A percentile compares a stretch with the other conserved stretches of the same genome.
Evolutionary conservation across 805 yeast genomes (phyloP).

Genomic region (Candida broadrunensis): DNA sequence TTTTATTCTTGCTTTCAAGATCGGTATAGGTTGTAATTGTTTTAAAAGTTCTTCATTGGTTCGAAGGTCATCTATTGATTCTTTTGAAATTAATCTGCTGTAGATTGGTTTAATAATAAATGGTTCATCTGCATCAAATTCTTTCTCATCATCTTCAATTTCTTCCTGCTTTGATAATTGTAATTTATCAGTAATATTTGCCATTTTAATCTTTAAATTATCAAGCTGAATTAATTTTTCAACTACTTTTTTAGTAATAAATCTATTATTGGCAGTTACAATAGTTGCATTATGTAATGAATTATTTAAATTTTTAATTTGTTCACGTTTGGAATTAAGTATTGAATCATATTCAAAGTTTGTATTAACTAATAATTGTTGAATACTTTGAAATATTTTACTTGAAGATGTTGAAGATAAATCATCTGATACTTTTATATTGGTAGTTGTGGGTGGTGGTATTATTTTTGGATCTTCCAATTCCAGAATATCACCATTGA

Average conservation of each 20-base stretch:
- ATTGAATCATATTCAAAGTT: slow-evolving; percentile 38
- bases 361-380: slow-evolving; percentile 33
- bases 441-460: background rate
- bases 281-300: slow-evolving; percentile 39
- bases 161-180: slow-evolving; percentile 22
- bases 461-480: slow-evolving; percentile 8
- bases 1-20: slow-evolving; percentile 71
- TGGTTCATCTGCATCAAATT: slow-evolving; percentile 90
- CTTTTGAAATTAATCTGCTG: slow-evolving; percentile 41
- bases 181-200: slow-evolving; percentile 37
- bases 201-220: slow-evolving; percentile 46
- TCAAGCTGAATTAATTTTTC: slow-evolving; percentile 43
- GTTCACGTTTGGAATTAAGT: slow-evolving; percentile 31
- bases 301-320: slow-evolving; percentile 32
- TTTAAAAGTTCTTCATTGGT: slow-evolving; percentile 20
- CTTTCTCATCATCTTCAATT: slow-evolving; percentile 60
- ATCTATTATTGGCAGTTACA: slow-evolving; percentile 41
- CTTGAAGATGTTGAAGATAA: slow-evolving; percentile 15
- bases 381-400: slow-evolving; percentile 37
- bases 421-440: background rate
- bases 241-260: slow-evolving; percentile 30
- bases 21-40: slow-evolving; percentile 42
- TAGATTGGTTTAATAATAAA: slow-evolving; percentile 65
- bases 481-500: slow-evolving; percentile 9
- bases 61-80: slow-evolving; percentile 20